Evolutionary conservation across 1,139 yeast genomes (phyloP).

Genomic region (Cylindricascospora bacillispora): DNA sequence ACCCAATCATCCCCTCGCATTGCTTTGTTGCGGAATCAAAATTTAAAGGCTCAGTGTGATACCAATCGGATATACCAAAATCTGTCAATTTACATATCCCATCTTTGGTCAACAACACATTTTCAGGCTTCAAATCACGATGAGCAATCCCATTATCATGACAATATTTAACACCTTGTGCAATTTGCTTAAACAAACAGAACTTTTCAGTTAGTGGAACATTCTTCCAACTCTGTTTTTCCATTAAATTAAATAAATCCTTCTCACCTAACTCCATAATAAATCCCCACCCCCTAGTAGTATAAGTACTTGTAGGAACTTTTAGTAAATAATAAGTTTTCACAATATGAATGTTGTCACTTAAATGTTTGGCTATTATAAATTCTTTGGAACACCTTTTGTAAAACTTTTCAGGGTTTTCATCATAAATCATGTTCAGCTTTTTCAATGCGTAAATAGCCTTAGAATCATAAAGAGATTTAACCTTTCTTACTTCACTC

Average conservation of each 20-base stretch:
- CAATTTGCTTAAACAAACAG: constrained; percentile 36
- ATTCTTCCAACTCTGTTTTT: constrained; percentile 35
- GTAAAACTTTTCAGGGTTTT: constrained; percentile 56
- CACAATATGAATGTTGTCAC: constrained; percentile 45
- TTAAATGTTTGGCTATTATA: constrained; percentile 42
- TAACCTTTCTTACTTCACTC: constrained; percentile 47
- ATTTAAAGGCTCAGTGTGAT: constrained; percentile 46
- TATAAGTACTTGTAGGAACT: constrained; percentile 41
- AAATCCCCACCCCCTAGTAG: constrained; percentile 69
- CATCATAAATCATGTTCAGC: constrained; percentile 47
- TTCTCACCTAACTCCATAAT: constrained; percentile 55
- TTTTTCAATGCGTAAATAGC: constrained; percentile 50
- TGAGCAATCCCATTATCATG: constrained; percentile 79
- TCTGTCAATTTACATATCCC: constrained; percentile 64
- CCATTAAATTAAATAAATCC: constrained; percentile 54
- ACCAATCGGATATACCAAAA: constrained; percentile 63
- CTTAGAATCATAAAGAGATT: constrained; percentile 28
- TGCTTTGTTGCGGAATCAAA: constrained; percentile 35
- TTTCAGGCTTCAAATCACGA: constrained; percentile 90
- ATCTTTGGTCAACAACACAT: constrained; percentile 45
- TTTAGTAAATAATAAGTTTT: constrained; percentile 43
- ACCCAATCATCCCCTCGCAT: constrained; percentile 45
- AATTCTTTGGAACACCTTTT: constrained; percentile 52
- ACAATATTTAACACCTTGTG: constrained; percentile 50
- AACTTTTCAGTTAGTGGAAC: constrained; percentile 42